These are phyloP conservation scores for Lodderomyces oxycetoniae DNA, from an alignment of 1,139 yeast species.

Conservation along the genomic window DNA sequence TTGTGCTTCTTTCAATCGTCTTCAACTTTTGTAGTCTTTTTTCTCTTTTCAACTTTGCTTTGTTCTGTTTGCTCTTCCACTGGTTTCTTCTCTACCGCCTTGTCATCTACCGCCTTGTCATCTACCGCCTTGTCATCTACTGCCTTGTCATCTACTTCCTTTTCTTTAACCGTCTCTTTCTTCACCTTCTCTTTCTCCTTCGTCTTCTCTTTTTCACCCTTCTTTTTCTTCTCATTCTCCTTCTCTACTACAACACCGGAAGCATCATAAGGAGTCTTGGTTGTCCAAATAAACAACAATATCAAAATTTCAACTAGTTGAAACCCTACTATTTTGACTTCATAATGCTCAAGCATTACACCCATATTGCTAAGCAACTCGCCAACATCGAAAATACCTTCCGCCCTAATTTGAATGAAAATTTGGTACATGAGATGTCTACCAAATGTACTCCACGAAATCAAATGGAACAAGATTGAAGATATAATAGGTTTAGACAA, in stretches of 20 bases:
- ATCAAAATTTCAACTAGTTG: conserved; percentile 11
- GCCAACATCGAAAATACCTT: conserved; percentile 14
- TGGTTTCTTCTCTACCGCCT: neutral
- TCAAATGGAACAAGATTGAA: conserved; percentile 11
- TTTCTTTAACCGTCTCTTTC: neutral
- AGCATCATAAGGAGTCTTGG: conserved; percentile 6
- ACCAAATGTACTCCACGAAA: conserved; percentile 12
- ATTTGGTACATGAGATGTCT: conserved; percentile 4
- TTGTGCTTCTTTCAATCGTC: neutral
- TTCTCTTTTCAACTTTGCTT: no score
- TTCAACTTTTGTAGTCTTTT: no score
- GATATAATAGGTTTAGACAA: conserved; percentile 7
- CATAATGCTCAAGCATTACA: conserved; percentile 9
- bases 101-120: conserved; percentile 1
- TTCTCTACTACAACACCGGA: conserved; percentile 1
- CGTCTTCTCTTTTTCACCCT: neutral
- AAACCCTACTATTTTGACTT: conserved; percentile 7
- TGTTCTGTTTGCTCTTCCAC: neutral
- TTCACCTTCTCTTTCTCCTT: neutral
- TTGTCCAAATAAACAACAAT: conserved; percentile 13
- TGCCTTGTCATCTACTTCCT: neutral
- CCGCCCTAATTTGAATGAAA: conserved; percentile 5
- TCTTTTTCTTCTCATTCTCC: neutral
- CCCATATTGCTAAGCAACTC: conserved; percentile 12
- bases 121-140: neutral